phyloP scores from a whole-genome alignment of 208 protist genomes.

The Vickermania ingenoplastis region DNA sequence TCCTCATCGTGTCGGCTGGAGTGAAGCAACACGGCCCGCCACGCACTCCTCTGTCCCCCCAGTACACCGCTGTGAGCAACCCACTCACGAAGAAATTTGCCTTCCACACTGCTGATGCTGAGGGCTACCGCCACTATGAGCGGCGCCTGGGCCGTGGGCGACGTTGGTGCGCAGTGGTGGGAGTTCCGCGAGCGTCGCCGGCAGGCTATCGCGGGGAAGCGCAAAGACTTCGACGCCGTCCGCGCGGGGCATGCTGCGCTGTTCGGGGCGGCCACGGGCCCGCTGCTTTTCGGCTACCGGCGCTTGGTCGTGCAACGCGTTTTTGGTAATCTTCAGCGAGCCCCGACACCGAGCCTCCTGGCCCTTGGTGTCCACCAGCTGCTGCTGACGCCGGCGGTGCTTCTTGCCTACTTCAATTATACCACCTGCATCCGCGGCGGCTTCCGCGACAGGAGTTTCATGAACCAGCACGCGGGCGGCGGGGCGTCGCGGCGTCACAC shows the following conservation, averaged over 20 bases:
- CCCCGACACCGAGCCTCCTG: slow-evolving; percentile 25
- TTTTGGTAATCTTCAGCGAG: slow-evolving; percentile 24
- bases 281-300: slow-evolving; percentile 5
- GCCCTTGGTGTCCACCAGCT: slow-evolving; percentile 56
- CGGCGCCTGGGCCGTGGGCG: not conserved
- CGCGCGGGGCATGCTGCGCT: slow-evolving; percentile 24
- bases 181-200: not conserved
- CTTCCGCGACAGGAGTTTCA: slow-evolving; percentile 42
- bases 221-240: not conserved
- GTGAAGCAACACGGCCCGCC: too few relatives aligned
- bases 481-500: slow-evolving; percentile 27
- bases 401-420: slow-evolving; percentile 58
- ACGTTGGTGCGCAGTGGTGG: not conserved
- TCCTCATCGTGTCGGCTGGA: too few relatives aligned
- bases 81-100: too few relatives aligned
- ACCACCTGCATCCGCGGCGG: slow-evolving; percentile 52
- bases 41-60: too few relatives aligned
- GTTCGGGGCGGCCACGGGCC: slow-evolving; percentile 35
- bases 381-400: slow-evolving; percentile 43
- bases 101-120: too few relatives aligned
- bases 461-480: slow-evolving; percentile 18
- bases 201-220: too few relatives aligned
- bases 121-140: not conserved
- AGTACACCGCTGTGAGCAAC: too few relatives aligned
- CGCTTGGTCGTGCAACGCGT: slow-evolving; percentile 12